Evolutionary conservation across 345 rosid genomes (phyloP).

Genomic region (Murraya paniculata): DNA sequence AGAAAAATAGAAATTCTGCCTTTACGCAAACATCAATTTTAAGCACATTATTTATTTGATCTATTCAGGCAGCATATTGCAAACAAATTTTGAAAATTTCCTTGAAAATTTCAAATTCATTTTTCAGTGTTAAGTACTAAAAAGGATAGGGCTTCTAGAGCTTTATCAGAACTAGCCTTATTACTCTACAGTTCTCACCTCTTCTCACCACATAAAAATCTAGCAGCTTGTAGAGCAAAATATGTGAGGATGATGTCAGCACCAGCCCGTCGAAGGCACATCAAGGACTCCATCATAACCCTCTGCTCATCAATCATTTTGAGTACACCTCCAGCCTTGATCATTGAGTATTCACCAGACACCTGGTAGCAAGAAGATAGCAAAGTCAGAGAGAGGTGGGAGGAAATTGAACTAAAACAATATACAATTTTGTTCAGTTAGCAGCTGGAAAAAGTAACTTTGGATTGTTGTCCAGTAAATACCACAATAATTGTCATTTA

Average conservation of each 20-base stretch:
- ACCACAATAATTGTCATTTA: no score
- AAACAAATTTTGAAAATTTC: background rate
- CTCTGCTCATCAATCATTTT: constrained; percentile 90
- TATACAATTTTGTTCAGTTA: background rate
- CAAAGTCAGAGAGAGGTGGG: background rate
- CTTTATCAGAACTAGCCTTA: background rate
- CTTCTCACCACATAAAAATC: constrained; percentile 56
- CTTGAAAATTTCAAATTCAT: background rate
- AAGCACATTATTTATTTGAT: background rate
- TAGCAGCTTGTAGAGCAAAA: constrained; percentile 89
- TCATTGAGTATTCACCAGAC: constrained; percentile 94
- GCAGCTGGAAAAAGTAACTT: background rate
- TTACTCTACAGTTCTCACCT: constrained; percentile 14
- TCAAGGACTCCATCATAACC: constrained; percentile 92
- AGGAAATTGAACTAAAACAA: background rate
- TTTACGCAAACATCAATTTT: no score
- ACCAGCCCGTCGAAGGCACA: constrained; percentile 85
- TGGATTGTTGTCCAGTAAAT: background rate
- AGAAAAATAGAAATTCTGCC: background rate
- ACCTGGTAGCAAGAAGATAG: constrained; percentile 36
- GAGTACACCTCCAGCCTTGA: constrained; percentile 81
- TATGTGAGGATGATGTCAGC: constrained; percentile 82
- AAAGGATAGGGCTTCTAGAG: background rate
- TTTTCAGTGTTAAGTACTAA: background rate
- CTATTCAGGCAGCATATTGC: background rate